Conservation (phyloP, 1,284 basidiomycete genomes). For the Naganishia cerealis region DNA sequence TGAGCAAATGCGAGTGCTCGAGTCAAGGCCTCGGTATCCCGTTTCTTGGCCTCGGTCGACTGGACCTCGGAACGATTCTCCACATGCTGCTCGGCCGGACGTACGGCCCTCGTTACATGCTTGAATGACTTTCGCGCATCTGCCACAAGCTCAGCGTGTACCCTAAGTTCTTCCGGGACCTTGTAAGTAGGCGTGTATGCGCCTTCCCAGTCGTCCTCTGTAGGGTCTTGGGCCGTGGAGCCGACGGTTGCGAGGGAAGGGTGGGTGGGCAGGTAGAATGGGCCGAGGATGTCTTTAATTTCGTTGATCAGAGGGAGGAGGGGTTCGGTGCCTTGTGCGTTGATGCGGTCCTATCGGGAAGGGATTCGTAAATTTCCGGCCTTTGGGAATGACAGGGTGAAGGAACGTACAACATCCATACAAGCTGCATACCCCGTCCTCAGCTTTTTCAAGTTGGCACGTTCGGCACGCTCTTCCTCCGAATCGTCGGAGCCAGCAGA, state of each 20-base stretch:
- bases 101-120: background rate
- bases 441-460: conserved; percentile 72
- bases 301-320: conserved; percentile 54
- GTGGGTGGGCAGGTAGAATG: conserved; percentile 36
- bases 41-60: conserved; percentile 57
- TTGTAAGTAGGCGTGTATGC: conserved; percentile 43
- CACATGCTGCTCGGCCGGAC: background rate
- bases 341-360: conserved; percentile 48
- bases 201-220: conserved; percentile 41
- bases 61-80: conserved; percentile 53
- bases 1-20: conserved; percentile 82
- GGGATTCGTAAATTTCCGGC: background rate
- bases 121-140: background rate
- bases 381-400: background rate
- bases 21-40: conserved; percentile 57
- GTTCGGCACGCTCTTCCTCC: conserved; percentile 56
- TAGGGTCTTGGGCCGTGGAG: conserved; percentile 19
- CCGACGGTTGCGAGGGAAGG: conserved; percentile 39
- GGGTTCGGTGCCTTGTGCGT: conserved; percentile 55
- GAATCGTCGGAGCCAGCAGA: conserved; percentile 19
- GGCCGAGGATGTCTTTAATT: conserved; percentile 49
- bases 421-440: conserved; percentile 79
- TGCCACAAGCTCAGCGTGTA: background rate
- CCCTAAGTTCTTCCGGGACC: conserved; percentile 41
- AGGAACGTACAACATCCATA: conserved; percentile 63